Conservation (phyloP, 768 basidiomycete species). For the Suillus lakei region DNA sequence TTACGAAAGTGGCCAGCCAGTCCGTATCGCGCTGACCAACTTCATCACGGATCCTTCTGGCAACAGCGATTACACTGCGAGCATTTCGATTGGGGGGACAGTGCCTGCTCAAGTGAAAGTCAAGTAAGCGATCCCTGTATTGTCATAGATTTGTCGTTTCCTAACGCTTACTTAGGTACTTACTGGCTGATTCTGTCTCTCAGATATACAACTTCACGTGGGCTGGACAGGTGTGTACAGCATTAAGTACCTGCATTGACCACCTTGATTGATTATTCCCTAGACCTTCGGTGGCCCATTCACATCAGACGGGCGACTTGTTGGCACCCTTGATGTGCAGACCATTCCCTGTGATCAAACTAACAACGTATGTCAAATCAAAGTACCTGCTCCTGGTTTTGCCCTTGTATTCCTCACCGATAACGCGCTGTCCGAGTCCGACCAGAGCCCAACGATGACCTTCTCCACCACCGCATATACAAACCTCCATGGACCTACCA, state of each 20-base stretch:
- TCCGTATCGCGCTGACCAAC: slow-evolving; percentile 73
- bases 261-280: slow-evolving; percentile 1
- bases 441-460: slow-evolving; percentile 43
- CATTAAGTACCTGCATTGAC: not conserved
- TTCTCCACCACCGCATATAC: slow-evolving; percentile 66
- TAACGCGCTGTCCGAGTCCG: slow-evolving; percentile 41
- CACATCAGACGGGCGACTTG: slow-evolving; percentile 69
- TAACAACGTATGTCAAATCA: slow-evolving; percentile 58
- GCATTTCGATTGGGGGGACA: slow-evolving; percentile 51
- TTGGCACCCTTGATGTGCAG: slow-evolving; percentile 56
- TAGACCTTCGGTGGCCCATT: slow-evolving; percentile 68
- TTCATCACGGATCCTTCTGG: slow-evolving; percentile 67
- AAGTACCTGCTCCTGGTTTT: slow-evolving; percentile 71
- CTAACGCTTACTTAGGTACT: slow-evolving; percentile 46
- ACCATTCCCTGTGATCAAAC: slow-evolving; percentile 63
- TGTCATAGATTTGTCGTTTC: not conserved
- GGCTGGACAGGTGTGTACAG: slow-evolving; percentile 66
- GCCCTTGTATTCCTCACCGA: slow-evolving; percentile 74
- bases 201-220: slow-evolving; percentile 73
- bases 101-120: slow-evolving; percentile 55
- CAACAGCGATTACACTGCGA: slow-evolving; percentile 55
- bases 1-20: slow-evolving; percentile 70
- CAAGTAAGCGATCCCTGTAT: slow-evolving; percentile 43
- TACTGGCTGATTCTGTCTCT: slow-evolving; percentile 57
- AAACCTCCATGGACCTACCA: slow-evolving; percentile 52